Percentiles rank a stretch among this genome's conserved stretches.
Conservation (phyloP, 345 rosid genomes). For the Acer saccharum region DNA sequence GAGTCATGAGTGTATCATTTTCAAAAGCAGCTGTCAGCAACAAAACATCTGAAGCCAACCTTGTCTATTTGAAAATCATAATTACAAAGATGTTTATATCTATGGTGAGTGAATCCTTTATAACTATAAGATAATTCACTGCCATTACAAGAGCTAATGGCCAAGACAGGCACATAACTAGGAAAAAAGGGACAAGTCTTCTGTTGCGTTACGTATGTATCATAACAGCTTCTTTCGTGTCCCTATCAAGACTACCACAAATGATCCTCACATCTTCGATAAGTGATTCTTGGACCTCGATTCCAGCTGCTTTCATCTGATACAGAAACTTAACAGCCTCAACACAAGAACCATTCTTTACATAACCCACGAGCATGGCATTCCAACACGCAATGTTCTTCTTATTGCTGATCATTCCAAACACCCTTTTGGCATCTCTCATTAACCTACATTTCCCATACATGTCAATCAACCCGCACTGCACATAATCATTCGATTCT, state of each 20-base stretch:
- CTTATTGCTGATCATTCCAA: constrained; percentile 30
- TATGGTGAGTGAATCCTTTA: not conserved
- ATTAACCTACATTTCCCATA: constrained; percentile 56
- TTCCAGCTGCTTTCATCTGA: constrained; percentile 60
- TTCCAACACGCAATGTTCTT: constrained; percentile 47
- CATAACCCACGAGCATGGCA: constrained; percentile 54
- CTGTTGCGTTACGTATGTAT: not conserved
- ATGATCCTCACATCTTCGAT: constrained; percentile 39
- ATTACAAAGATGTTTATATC: not conserved
- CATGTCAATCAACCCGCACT: constrained; percentile 60
- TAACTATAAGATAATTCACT: not conserved
- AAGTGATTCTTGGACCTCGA: constrained; percentile 39
- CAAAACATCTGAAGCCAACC: not conserved
- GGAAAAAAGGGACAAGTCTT: not conserved
- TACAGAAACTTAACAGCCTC: constrained; percentile 66
- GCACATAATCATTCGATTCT: constrained; percentile 42
- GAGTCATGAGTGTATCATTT: not conserved
- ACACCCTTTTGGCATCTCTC: constrained; percentile 51
- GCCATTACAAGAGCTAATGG: not conserved
- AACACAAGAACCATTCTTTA: constrained; percentile 46
- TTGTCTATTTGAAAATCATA: not conserved
- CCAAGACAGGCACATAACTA: not conserved
- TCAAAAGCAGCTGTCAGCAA: not conserved
- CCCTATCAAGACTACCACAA: constrained; percentile 29
- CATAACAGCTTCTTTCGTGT: not conserved